These are phyloP conservation scores for Lachancea sp. DNA, from an alignment of 805 yeast species.

Conservation along the genomic window DNA sequence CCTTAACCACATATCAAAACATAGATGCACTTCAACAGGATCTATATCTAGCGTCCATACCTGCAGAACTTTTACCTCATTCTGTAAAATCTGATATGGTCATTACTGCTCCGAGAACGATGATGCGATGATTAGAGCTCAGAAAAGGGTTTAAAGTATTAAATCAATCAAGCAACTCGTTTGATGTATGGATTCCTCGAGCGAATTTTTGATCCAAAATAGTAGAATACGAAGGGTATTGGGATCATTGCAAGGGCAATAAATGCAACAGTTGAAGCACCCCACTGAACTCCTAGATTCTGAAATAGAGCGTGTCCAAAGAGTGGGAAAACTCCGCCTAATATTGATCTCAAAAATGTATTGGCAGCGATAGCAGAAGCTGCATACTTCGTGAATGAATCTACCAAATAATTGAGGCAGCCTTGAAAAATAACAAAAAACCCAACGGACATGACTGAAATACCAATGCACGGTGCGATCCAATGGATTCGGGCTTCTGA, in stretches of 20 bases:
- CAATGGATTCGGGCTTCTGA: conserved; percentile 43
- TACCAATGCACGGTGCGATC: conserved; percentile 56
- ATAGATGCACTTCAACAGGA: no score
- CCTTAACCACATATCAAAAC: no score
- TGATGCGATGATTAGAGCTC: no score
- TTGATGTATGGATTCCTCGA: conserved; percentile 17
- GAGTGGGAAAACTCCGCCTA: conserved; percentile 38
- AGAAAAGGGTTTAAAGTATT: no score
- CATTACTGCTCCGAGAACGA: no score
- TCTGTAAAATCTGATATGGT: no score
- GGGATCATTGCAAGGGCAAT: conserved; percentile 52
- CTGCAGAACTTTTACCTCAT: no score
- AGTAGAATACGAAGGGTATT: conserved; percentile 60
- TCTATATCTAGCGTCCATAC: no score
- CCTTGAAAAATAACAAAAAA: conserved; percentile 46
- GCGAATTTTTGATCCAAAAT: conserved; percentile 53
- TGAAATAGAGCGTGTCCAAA: conserved; percentile 1
- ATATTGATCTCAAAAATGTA: conserved; percentile 49
- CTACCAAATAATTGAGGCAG: conserved; percentile 59
- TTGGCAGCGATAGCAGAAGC: conserved; percentile 54
- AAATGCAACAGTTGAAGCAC: conserved; percentile 64
- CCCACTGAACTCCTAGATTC: conserved; percentile 38
- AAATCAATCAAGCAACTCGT: no score
- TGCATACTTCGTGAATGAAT: conserved; percentile 55
- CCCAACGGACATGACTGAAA: conserved; percentile 49